Conservation (phyloP, 78 protist genomes). For the Creolimax fragrantissima region DNA sequence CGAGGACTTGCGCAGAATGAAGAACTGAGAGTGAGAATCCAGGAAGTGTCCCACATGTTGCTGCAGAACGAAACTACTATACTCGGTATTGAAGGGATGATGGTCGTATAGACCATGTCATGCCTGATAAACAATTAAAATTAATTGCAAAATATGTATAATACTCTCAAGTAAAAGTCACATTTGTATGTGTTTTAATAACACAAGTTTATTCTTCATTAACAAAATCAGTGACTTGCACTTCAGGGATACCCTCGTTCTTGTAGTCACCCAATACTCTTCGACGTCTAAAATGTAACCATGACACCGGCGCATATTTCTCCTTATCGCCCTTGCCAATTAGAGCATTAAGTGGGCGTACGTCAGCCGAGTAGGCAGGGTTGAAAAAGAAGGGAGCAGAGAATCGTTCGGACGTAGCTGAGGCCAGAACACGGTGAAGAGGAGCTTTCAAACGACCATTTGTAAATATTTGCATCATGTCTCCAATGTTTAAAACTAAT, state of each 20-base stretch:
- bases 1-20: no score
- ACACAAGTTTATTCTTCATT: no score
- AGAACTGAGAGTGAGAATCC: no score
- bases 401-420: neutral
- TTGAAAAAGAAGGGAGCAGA: conserved; percentile 20
- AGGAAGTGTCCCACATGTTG: no score
- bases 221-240: neutral
- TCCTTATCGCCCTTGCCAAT: neutral
- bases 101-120: no score
- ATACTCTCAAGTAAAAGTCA: no score
- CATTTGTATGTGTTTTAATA: no score
- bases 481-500: neutral
- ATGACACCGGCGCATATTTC: neutral
- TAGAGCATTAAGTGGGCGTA: neutral
- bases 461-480: neutral
- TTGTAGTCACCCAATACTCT: neutral
- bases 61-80: no score
- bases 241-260: neutral
- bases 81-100: no score
- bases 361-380: neutral
- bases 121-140: no score
- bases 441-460: neutral
- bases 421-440: conserved; percentile 7
- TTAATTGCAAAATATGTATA: no score
- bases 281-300: neutral